Evolutionary conservation across 2,329 filamentous ascomycete genomes (phyloP).

Genomic region (Pseudopithomyces chartarum): DNA sequence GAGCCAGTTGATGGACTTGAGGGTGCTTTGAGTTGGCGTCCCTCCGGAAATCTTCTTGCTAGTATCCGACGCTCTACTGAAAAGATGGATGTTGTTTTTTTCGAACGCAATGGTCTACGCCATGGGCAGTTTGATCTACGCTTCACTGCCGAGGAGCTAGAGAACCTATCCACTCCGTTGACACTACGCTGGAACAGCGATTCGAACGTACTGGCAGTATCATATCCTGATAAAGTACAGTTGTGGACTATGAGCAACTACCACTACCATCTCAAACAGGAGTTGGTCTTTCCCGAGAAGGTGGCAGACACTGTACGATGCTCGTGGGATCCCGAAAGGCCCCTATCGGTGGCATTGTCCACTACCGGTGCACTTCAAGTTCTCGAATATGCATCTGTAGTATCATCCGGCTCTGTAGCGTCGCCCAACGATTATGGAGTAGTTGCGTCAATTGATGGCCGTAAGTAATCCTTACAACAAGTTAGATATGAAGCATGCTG

Average conservation of each 20-base stretch:
- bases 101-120: constrained; percentile 95
- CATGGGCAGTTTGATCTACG: constrained; percentile 92
- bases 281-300: constrained; percentile 57
- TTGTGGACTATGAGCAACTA: constrained; percentile 98
- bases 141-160: constrained; percentile 62
- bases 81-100: constrained; percentile 85
- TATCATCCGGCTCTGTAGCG: constrained; percentile 69
- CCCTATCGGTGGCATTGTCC: constrained; percentile 68
- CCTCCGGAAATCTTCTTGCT: constrained; percentile 88
- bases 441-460: constrained; percentile 84
- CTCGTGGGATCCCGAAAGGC: constrained; percentile 84
- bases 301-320: constrained; percentile 19
- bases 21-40: constrained; percentile 85
- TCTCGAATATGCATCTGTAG: constrained; percentile 68
- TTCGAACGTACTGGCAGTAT: constrained; percentile 87
- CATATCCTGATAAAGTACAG: constrained; percentile 75
- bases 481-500: constrained; percentile 16
- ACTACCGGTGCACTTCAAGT: constrained; percentile 57
- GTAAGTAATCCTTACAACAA: constrained; percentile 42
- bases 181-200: constrained; percentile 86
- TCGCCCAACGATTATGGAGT: constrained; percentile 78
- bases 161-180: constrained; percentile 63
- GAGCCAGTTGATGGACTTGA: constrained; percentile 95
- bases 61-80: constrained; percentile 74
- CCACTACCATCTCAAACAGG: constrained; percentile 96